A percentile compares a stretch with the other conserved stretches of the same genome.
Conservation (phyloP, 495 filamentous ascomycete genomes). For the Penicillium daleae region DNA sequence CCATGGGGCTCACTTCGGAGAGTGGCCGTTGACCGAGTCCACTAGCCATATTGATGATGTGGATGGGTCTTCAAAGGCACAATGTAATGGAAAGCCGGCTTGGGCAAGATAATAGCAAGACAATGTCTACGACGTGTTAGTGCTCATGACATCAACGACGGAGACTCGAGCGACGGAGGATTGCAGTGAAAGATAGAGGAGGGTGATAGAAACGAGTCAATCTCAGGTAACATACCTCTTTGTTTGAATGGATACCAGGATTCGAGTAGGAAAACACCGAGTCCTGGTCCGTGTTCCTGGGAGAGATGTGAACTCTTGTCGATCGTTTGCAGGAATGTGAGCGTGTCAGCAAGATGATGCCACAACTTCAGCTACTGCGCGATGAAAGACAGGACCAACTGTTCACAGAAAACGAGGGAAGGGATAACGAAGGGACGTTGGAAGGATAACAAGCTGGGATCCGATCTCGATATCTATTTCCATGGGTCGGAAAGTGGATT, state of each 20-base stretch:
- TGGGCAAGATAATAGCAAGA: constrained; percentile 4
- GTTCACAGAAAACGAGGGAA: constrained; percentile 9
- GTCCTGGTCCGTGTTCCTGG: constrained; percentile 19
- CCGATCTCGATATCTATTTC: constrained; percentile 34
- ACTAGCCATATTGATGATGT: constrained; percentile 42
- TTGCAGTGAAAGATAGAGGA: not conserved
- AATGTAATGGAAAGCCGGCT: not conserved
- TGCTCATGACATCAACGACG: constrained; percentile 4
- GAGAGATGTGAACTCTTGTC: constrained; percentile 32
- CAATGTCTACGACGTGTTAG: constrained; percentile 24
- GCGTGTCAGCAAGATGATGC: constrained; percentile 29
- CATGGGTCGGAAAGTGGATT: constrained; percentile 36
- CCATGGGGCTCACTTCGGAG: constrained; percentile 60
- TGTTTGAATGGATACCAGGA: constrained; percentile 18
- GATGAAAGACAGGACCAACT: constrained; percentile 11
- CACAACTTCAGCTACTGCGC: constrained; percentile 9
- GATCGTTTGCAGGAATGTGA: constrained; percentile 39
- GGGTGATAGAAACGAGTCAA: not conserved
- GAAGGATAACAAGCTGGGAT: constrained; percentile 31
- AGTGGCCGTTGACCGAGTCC: constrained; percentile 53
- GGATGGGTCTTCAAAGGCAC: not conserved
- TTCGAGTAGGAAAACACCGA: constrained; percentile 26
- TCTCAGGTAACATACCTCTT: constrained; percentile 27
- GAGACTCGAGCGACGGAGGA: constrained; percentile 7
- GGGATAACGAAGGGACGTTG: constrained; percentile 35